Percentiles rank a stretch among this genome's conserved stretches.
Conservation (phyloP, 2,329 filamentous ascomycete genomes). For the Pseudogymnoascus sp. region DNA sequence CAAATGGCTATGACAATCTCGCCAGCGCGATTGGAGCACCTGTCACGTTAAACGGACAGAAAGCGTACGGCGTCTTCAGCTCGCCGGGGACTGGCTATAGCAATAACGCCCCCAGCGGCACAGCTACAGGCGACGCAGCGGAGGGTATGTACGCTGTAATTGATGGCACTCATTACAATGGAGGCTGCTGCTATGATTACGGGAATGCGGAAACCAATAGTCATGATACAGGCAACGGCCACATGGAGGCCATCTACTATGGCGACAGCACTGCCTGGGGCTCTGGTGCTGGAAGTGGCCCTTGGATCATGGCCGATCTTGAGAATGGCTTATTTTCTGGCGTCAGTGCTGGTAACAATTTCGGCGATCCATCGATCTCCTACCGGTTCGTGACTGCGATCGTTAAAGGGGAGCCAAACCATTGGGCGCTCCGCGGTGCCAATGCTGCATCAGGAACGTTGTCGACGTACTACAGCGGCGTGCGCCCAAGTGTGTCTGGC, state of each 20-base stretch:
- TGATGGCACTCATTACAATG: slow-evolving; percentile 53
- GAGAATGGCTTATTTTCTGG: slow-evolving; percentile 61
- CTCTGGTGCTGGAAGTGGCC: slow-evolving; percentile 47
- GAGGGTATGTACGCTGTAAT: slow-evolving; percentile 55
- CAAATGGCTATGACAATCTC: slow-evolving; percentile 50
- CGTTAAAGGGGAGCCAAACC: slow-evolving; percentile 47
- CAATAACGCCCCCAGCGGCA: slow-evolving; percentile 45
- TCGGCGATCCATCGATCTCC: slow-evolving; percentile 43
- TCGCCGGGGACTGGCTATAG: slow-evolving; percentile 56
- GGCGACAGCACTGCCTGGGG: slow-evolving; percentile 49
- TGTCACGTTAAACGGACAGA: slow-evolving; percentile 50
- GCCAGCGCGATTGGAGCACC: slow-evolving; percentile 53
- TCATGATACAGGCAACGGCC: slow-evolving; percentile 49
- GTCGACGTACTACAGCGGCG: slow-evolving; percentile 51
- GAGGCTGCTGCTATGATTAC: slow-evolving; percentile 49
- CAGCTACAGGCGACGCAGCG: slow-evolving; percentile 45
- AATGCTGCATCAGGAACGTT: slow-evolving; percentile 47
- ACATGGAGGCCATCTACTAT: slow-evolving; percentile 64
- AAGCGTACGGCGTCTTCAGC: slow-evolving; percentile 56
- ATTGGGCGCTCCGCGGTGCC: slow-evolving; percentile 53
- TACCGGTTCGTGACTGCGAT: slow-evolving; percentile 49
- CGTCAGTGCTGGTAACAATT: slow-evolving; percentile 36
- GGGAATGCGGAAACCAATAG: slow-evolving; percentile 48
- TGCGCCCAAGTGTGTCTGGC: slow-evolving; percentile 41
- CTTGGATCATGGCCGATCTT: slow-evolving; percentile 63